Evolutionary conservation across 1,284 basidiomycete species (phyloP), one percentile per base, ranked within the genome.

Genomic region (Cutaneotrichosporon sp.): DNA sequence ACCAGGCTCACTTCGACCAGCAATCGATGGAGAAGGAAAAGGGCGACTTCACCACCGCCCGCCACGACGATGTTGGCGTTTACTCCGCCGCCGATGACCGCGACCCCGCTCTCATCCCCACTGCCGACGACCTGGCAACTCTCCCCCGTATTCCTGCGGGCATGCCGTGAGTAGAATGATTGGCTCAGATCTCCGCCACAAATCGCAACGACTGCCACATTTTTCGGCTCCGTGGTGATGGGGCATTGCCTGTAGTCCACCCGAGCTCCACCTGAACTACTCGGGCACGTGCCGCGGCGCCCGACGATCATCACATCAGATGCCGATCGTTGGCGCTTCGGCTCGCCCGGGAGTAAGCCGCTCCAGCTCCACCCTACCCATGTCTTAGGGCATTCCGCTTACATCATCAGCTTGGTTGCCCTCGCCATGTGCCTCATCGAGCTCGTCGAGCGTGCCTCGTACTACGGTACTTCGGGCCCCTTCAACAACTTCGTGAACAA

Each of bases 371-470:
- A n/a, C n/a, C n/a, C n/a, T n/a, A n/a, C n/a, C n/a, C n/a, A n/a
- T n/a, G n/a, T n/a, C n/a, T n/a, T n/a, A n/a, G n/a, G n/a, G 27
- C 27, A 29, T 29, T 6, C 29, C 9, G 29, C 29, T 31, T 9
- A 31, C 29, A 31, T 31, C 27, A 27, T 6, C 35, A 48, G 46
- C 17, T 16, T 50, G 19, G 51, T 52, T 9, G 45, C 45, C 26
- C 39, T 52, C 32, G 46, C 47, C n/a, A 46, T 75, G 65, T 75
- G 74, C 46, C 55, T 74, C 20, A 64, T 75, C 56, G 74, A 75
- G 59, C 64, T 74, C 24, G 61, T 69, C 9, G 72, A 74, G 61
- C 65, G 72, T 49, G 66, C 61, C 9, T 60, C 60, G 35, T 59
- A 58, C 52, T 60, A 56, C 41, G 56, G 55, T 16, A 51, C 49